Percentiles rank a stretch among this genome's conserved stretches.
Evolutionary conservation across 2,329 filamentous ascomycete species (phyloP).

Genomic region (Colletotrichum navitas): DNA sequence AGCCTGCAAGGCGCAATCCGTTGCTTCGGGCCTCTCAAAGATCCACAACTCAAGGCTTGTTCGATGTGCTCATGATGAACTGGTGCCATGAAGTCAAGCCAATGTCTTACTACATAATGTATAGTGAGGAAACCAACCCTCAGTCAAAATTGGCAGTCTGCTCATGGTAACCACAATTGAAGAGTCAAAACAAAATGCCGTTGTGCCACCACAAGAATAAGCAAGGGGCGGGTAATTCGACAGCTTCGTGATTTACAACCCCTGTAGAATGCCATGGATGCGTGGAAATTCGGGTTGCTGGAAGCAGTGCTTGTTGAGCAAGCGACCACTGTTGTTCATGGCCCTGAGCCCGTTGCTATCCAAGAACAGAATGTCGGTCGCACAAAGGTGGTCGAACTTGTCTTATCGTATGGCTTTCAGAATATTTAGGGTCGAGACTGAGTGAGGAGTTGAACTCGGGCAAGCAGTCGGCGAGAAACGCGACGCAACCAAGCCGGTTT

Average conservation of each 20-base stretch:
- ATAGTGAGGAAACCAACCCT: slow-evolving; percentile 4
- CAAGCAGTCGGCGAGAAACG: slow-evolving; percentile 2
- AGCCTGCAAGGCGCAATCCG: slow-evolving; percentile 14
- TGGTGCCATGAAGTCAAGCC: slow-evolving; percentile 18
- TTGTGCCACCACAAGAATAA: slow-evolving; percentile 6
- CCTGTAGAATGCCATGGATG: background rate
- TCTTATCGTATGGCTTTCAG: background rate
- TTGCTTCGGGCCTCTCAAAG: slow-evolving; percentile 6
- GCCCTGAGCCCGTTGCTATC: background rate
- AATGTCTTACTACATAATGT: background rate
- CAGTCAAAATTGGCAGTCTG: slow-evolving; percentile 1
- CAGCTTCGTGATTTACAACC: background rate
- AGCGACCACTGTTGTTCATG: background rate
- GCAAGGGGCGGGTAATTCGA: background rate
- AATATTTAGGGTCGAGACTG: background rate
- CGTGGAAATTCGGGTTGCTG: background rate
- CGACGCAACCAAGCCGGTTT: slow-evolving; percentile 17
- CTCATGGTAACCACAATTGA: slow-evolving; percentile 14
- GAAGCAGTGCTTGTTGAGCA: background rate
- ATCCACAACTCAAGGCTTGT: slow-evolving; percentile 10
- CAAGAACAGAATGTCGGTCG: background rate
- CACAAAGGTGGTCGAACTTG: too few species aligned
- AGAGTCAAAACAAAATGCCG: slow-evolving; percentile 15
- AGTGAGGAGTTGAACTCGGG: slow-evolving; percentile 7
- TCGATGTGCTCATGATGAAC: slow-evolving; percentile 6